Evolutionary conservation across 257 asterid genomes (phyloP), one percentile per base, ranked within the genome.

Genomic region (Rauvolfia tetraphylla): DNA sequence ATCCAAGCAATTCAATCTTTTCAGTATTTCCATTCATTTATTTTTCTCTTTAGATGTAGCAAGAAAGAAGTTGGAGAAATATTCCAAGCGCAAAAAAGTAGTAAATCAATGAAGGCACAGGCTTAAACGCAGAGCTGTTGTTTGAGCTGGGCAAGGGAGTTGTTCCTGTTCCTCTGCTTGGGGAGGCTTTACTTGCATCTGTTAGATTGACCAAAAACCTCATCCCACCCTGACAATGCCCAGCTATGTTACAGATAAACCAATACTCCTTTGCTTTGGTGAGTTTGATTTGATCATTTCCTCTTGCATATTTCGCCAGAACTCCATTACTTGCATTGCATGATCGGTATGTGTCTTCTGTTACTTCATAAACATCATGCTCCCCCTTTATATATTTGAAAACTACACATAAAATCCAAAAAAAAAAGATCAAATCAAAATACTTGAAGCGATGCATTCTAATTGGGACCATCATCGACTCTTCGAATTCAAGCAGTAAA

Each of bases 191-290:
- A 20, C 27, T 49, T 39, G 75, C 39, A 39, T 68, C 56, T n/a
- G 63, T 71, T 22, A 78, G 58, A 42, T 78, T 72, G 77, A 78
- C 42, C 12, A 20, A n/a, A 51, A 78, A 78, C 67, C 77, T 51
- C 81, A 78, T 78, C 5, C 77, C 77, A 29, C 74, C 78, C 0
- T 23, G 77, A 78, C 81, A 78, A 41, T 78, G 81, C 29, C 77
- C 67, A 27, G 46, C 22, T 18, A 70, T 38, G 66, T 62, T 51
- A 36, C 81, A 78, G 22, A 78, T 63, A 22, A 78, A 78, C 73
- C 76, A 61, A 6, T 62, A 78, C 42, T 72, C 57, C 53, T 39
- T 62, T 36, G 77, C 36, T 53, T 78, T 39, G 0, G 56, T 61
- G 61, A 74, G 78, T 65, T 59, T 51, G 56, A 78, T 51, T n/a